Evolutionary conservation across 768 basidiomycete genomes (phyloP), one percentile per base, ranked within the genome.

Genomic region (Thelephora aurantiotincta): DNA sequence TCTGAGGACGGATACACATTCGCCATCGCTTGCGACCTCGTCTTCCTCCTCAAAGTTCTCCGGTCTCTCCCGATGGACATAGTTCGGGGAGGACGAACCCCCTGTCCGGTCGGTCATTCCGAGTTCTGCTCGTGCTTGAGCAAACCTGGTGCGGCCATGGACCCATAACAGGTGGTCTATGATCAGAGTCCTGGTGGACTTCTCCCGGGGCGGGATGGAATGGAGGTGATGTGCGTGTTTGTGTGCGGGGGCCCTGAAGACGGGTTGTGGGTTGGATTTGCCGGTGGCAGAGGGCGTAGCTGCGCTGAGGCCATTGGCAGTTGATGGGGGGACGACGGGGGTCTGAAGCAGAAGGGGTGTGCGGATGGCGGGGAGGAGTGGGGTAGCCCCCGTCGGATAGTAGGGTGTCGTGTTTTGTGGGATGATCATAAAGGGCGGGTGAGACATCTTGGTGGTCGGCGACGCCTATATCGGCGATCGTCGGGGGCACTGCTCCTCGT

Each of bases 121-220:
- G 11, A 91, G 73, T 61, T 89, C 87, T 46, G 85, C 84, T 26
- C 86, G 75, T 3, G 82, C 86, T 61, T 91, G 88, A 6, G 81
- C 78, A 53, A 87, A 85, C 49, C 88, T 74, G 12, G 86, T 86
- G 52, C 80, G 70, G 11, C 73, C 78, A 62, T 90, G 88, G 6
- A 81, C 82, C 84, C 83, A 90, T 44, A 89, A 67, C 72, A 88
- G 78, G 62, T 90, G 83, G 62, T 91, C 88, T 48, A 91, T 77
- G 55, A 90, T 91, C 48, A 90, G 69, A 9, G 86, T 90, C 30
- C 86, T 70, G 6, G 87, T 89, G n/a, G 82, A 84, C 68, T 90
- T 91, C 63, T 91, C 87, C 35, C 84, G 67, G 2, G 85, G 88
- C 2, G 87, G 87, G 30, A 91, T 89, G 2, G 83, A 78, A 58